Percentiles rank a stretch among this genome's conserved stretches.
Conservation (phyloP, 2,329 filamentous ascomycete species). For the Didymella segeticola region DNA sequence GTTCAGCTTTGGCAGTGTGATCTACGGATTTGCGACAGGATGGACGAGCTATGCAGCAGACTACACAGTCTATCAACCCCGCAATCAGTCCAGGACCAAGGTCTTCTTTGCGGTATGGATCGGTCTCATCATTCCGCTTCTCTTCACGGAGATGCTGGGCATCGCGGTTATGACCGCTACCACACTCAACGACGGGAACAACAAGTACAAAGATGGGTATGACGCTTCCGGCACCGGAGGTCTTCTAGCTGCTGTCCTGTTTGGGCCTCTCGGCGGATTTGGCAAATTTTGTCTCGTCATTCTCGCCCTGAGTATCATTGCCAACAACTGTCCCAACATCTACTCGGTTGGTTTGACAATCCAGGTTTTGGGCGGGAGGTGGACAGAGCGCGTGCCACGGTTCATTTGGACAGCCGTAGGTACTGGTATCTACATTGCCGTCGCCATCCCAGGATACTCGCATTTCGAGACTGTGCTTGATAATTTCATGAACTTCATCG, state of each 20-base stretch:
- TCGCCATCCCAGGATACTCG: slow-evolving; percentile 72
- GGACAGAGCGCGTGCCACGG: slow-evolving; percentile 67
- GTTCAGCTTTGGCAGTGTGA: slow-evolving; percentile 70
- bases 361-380: slow-evolving; percentile 65
- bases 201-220: slow-evolving; percentile 65
- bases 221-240: slow-evolving; percentile 67
- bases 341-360: slow-evolving; percentile 71
- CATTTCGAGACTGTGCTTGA: slow-evolving; percentile 70
- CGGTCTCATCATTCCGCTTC: slow-evolving; percentile 73
- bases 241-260: slow-evolving; percentile 69
- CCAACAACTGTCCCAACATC: slow-evolving; percentile 75
- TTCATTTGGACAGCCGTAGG: slow-evolving; percentile 71
- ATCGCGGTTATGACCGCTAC: slow-evolving; percentile 73
- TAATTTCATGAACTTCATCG: slow-evolving; percentile 68
- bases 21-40: slow-evolving; percentile 73
- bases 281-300: slow-evolving; percentile 75
- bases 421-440: slow-evolving; percentile 69
- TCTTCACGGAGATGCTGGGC: slow-evolving; percentile 77
- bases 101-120: slow-evolving; percentile 73
- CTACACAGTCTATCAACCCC: slow-evolving; percentile 80
- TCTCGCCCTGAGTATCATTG: slow-evolving; percentile 70
- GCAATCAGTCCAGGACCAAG: slow-evolving; percentile 62
- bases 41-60: slow-evolving; percentile 80
- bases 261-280: slow-evolving; percentile 69
- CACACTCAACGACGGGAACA: slow-evolving; percentile 58